A percentile compares a stretch with the other conserved stretches of the same genome.
Conservation (phyloP, 306 rosid species). For the Pyrus bretschneideri region DNA sequence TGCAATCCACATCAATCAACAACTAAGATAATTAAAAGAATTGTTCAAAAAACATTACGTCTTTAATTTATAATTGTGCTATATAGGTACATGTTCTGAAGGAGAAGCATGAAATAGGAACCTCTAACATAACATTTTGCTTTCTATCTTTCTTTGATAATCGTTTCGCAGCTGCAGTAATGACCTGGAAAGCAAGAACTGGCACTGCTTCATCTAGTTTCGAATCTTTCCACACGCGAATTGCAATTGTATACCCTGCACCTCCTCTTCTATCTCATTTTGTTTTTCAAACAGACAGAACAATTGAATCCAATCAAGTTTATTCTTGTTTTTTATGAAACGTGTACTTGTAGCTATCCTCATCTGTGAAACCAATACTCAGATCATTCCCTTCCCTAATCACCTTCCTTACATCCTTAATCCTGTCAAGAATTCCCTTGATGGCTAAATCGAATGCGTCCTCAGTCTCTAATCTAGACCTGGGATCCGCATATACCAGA, state of each 20-base stretch:
- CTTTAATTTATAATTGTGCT: background rate
- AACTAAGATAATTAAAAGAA: background rate
- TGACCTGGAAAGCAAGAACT: background rate
- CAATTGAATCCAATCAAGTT: background rate
- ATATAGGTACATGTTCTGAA: background rate
- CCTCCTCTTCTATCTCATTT: background rate
- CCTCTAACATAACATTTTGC: background rate
- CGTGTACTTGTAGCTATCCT: too few species aligned
- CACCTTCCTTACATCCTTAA: slow-evolving; percentile 47
- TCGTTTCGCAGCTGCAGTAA: background rate
- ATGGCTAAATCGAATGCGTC: slow-evolving; percentile 75
- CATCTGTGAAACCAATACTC: slow-evolving; percentile 68
- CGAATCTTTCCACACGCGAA: background rate
- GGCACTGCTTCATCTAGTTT: background rate
- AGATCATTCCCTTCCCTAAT: slow-evolving; percentile 65
- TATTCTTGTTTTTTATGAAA: slow-evolving; percentile 17
- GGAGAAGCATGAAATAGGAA: background rate
- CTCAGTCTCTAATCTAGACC: slow-evolving; percentile 29
- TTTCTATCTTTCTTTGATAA: background rate
- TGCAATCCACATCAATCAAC: background rate
- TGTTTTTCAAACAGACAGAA: background rate
- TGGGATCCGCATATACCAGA: slow-evolving; percentile 69
- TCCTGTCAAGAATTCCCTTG: slow-evolving; percentile 58
- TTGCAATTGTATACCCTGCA: background rate
- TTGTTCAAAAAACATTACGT: background rate